These are phyloP conservation scores for Metschnikowia anglica DNA, from an alignment of 805 yeast genomes.

Conservation along the genomic window DNA sequence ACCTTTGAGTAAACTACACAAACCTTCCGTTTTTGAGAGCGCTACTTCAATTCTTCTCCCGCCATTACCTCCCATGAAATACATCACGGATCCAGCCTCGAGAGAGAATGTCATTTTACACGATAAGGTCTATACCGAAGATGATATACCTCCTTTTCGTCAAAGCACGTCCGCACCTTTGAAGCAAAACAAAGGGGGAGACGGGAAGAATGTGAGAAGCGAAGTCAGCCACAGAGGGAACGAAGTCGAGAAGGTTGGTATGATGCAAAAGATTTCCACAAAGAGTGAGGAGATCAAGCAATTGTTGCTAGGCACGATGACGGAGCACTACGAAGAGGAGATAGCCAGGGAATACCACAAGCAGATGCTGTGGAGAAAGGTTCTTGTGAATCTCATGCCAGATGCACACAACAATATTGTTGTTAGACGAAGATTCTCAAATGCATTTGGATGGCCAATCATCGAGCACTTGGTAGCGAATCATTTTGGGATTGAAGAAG, in stretches of 20 bases:
- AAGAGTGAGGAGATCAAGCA: slow-evolving; percentile 21
- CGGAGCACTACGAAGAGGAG: slow-evolving; percentile 61
- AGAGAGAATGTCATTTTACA: slow-evolving; percentile 74
- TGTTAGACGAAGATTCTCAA: slow-evolving; percentile 43
- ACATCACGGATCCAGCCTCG: slow-evolving; percentile 61
- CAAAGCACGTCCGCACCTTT: background rate
- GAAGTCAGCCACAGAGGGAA: background rate
- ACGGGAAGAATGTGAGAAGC: background rate
- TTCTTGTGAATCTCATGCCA: slow-evolving; percentile 58
- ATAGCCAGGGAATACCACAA: slow-evolving; percentile 89
- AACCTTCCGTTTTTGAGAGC: slow-evolving; percentile 73
- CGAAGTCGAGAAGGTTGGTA: slow-evolving; percentile 12
- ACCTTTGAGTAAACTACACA: slow-evolving; percentile 45
- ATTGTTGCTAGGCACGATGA: slow-evolving; percentile 22
- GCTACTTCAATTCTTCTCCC: slow-evolving; percentile 78
- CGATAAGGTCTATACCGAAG: slow-evolving; percentile 69
- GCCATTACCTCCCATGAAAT: slow-evolving; percentile 71
- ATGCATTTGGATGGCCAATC: slow-evolving; percentile 50
- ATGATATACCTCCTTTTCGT: slow-evolving; percentile 41
- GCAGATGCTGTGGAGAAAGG: slow-evolving; percentile 86
- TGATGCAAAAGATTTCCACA: slow-evolving; percentile 17
- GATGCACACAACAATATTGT: slow-evolving; percentile 48
- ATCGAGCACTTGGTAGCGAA: slow-evolving; percentile 74
- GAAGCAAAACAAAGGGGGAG: background rate
- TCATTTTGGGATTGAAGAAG: slow-evolving; percentile 47